phyloP scores from a whole-genome alignment of 176 grass and related monocot species.

The Oryza meyeriana region DNA sequence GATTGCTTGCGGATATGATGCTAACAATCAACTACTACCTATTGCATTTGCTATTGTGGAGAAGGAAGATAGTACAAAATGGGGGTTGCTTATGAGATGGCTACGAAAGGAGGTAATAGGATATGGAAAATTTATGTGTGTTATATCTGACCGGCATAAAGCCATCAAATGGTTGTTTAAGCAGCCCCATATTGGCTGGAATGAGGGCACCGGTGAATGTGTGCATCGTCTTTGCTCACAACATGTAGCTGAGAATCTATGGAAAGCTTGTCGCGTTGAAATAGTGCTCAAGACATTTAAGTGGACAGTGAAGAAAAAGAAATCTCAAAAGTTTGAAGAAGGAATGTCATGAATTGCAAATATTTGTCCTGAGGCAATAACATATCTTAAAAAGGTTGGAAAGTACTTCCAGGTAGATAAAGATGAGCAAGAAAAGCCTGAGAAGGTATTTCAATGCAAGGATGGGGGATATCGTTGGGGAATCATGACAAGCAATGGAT shows the following conservation, averaged over 20 bases:
- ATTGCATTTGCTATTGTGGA: constrained; percentile 10
- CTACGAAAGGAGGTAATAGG: background rate
- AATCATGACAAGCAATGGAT: constrained; percentile 11
- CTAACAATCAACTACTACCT: constrained; percentile 4
- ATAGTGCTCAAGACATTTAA: background rate
- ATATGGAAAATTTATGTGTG: background rate
- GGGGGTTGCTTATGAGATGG: background rate
- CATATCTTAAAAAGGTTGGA: background rate
- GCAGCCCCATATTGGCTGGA: background rate
- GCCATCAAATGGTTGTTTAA: constrained; percentile 15
- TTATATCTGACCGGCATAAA: background rate
- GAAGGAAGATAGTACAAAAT: background rate
- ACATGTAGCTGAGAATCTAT: background rate
- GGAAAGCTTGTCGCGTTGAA: background rate
- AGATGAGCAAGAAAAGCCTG: background rate
- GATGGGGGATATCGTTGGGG: background rate
- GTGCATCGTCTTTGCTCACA: background rate
- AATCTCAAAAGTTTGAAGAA: background rate
- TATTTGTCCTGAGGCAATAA: background rate
- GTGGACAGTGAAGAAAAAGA: background rate
- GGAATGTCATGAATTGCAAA: background rate
- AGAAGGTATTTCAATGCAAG: background rate
- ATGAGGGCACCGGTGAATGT: too few relatives aligned
- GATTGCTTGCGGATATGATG: background rate
- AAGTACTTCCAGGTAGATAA: background rate